Base-by-base conservation (phyloP, 164 flowering plant genomes). In the Piper longum region DNA sequence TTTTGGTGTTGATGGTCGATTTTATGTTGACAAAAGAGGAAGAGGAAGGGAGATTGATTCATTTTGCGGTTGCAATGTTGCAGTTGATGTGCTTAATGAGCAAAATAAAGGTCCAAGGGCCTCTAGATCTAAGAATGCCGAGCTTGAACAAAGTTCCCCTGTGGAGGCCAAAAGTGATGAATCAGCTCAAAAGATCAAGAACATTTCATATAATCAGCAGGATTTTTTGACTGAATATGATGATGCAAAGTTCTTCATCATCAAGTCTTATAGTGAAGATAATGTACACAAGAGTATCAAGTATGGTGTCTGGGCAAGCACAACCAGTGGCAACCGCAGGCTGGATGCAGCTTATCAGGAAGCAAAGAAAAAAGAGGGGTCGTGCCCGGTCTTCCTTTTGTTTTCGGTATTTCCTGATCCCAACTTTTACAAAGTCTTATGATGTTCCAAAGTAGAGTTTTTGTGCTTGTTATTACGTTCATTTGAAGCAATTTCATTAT, bases 271-370 rank as follows among this genome's bases (percentile, higher is more conserved):
- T 74, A 88, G 93, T 74, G 98, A 92, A 75, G 96, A 89, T 65
- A 86, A 92, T 81, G 84, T 89, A 45, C 98, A 92, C 78, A 87
- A 85, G 76, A 89, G 98, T 65, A 88, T 92, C 52, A 92, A 89
- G 67, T 92, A 92, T 70, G 79, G 83, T 60, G 84, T 92, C 56
- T 92, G 98, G 98, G 86, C 98, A 62, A 92, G 98, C 78, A 92
- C 98, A 16, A 77, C 90, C 19, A 84, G 79, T 71, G 98, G 98
- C 41, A 92, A 89, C 78, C 81, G 75, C 64, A 92, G 86, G 69
- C 67, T 92, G 17, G 96, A 92, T 83, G 84, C 85, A 68, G 93
- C 96, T 17, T 89, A 83, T 72, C 74, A 67, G 41, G 93, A 85
- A 72, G 85, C 90, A 6, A 83, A 80, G 75, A 91, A 84, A 75